Conservation (phyloP, 768 basidiomycete species). For the Lactarius sanguifluus region DNA sequence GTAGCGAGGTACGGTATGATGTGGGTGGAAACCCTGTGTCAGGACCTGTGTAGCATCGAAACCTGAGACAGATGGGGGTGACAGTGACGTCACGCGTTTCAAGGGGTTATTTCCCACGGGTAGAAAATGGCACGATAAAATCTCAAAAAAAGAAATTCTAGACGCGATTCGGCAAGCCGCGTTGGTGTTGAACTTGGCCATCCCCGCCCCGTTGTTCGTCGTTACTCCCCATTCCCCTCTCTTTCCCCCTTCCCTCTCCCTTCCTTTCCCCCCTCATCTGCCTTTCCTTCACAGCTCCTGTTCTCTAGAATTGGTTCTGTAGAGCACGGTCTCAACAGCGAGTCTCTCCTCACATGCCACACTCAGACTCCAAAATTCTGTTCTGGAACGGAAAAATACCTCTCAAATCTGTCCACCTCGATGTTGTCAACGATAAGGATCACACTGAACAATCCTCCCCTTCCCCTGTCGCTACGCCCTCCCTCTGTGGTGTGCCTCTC, state of each 20-base stretch:
- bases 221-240: background rate
- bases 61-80: conserved; percentile 1
- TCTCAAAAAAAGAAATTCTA: background rate
- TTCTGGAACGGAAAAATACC: conserved; percentile 26
- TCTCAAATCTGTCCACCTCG: conserved; percentile 18
- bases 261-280: background rate
- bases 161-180: conserved; percentile 9
- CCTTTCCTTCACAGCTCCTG: background rate
- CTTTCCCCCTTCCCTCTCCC: background rate
- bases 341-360: conserved; percentile 17
- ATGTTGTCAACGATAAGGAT: conserved; percentile 10
- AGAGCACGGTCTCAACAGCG: conserved; percentile 13
- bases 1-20: too few species aligned
- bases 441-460: conserved; percentile 31
- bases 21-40: background rate
- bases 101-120: conserved; percentile 2
- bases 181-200: background rate
- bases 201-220: too few species aligned
- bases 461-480: conserved; percentile 45
- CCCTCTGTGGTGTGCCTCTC: conserved; percentile 66
- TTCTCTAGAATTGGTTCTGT: background rate
- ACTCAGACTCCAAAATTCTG: conserved; percentile 18
- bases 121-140: conserved; percentile 1
- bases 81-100: conserved; percentile 17
- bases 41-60: background rate